Base-by-base conservation (phyloP, 768 basidiomycete species). In the Amanita rubescens region DNA sequence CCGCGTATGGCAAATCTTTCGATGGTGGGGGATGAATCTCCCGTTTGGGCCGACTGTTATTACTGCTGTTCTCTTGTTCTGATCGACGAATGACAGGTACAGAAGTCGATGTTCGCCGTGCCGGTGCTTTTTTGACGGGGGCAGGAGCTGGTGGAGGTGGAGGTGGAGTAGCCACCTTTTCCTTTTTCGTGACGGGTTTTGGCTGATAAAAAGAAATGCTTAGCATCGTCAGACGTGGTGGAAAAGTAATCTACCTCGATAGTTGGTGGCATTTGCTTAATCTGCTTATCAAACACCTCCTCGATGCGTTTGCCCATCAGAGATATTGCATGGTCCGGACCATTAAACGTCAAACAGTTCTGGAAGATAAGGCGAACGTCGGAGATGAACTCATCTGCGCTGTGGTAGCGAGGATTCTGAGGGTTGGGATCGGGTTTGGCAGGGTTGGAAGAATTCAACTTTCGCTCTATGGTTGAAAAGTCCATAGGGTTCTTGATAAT, bases 21-120 rank as follows among this genome's bases (percentile, higher is more conserved):
- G 93, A 84, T 19, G 92, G 87, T 10, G 94, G 95, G 3, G 95
- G 91, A 64, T 97, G 95, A 25, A 97, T 94, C 68, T 99, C 96
- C 51, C 96, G 90, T 72, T 97, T 98, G 1, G 95, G 95, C n/a
- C 96, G 84, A 20, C 80, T 79, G 22, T 76, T 65, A 20, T 79
- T 79, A 22, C 75, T 65, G 20, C 69, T 73, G 15, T 25, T 17
- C 56, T 76, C 74, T 25, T 78, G 75, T 5, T 91, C 90, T 22
- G 84, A 86, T 43, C 92, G 88, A 52, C 92, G 81, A 59, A 93
- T 89, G 54, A 82, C 81, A 38, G 93, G 91, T 2, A 90, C 76
- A 9, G 90, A 85, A 2, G 87, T 84, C 14, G 92, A 94, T 1
- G 84, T 73, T 50, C 90, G 83, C 24, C 92, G 84, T 35, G 71